phyloP scores from a whole-genome alignment of 768 basidiomycete species.

The Leucocoprinus birnbaumii region DNA sequence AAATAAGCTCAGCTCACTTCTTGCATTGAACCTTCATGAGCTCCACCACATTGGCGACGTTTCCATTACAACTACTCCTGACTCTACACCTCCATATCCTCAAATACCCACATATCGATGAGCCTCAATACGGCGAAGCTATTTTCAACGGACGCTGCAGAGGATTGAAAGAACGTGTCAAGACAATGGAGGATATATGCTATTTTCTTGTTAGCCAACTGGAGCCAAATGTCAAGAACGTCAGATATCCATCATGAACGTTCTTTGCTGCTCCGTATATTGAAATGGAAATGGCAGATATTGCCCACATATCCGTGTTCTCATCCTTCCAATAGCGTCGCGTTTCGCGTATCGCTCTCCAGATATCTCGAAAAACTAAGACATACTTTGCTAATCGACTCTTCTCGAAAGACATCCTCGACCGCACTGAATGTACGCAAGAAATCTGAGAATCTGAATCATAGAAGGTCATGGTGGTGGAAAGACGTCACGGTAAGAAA shows the following conservation, averaged over 20 bases:
- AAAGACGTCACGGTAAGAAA: slow-evolving; percentile 53
- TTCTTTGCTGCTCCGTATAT: background rate
- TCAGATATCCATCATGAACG: slow-evolving; percentile 17
- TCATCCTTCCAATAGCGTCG: slow-evolving; percentile 48
- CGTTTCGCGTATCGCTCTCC: slow-evolving; percentile 47
- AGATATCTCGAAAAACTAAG: slow-evolving; percentile 49
- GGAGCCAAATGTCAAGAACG: slow-evolving; percentile 30
- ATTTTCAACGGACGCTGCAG: slow-evolving; percentile 41
- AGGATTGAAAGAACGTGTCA: slow-evolving; percentile 48
- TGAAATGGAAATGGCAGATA: slow-evolving; percentile 26
- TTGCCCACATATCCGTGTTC: slow-evolving; percentile 49
- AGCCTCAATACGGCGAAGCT: slow-evolving; percentile 46
- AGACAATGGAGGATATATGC: slow-evolving; percentile 47
- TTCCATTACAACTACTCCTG: slow-evolving; percentile 44
- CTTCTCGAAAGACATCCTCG: slow-evolving; percentile 14
- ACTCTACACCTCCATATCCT: slow-evolving; percentile 53
- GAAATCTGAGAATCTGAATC: slow-evolving; percentile 9
- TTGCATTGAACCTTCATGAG: slow-evolving; percentile 15
- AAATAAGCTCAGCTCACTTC: too few relatives aligned
- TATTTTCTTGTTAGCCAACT: slow-evolving; percentile 47
- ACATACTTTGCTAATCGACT: slow-evolving; percentile 32
- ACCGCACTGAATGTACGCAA: slow-evolving; percentile 15
- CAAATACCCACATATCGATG: slow-evolving; percentile 44
- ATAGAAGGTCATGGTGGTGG: slow-evolving; percentile 46
- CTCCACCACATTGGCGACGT: slow-evolving; percentile 17